Evolutionary conservation across 192 early-diverging fungal species (phyloP).

Genomic region (Gonapodya sp.): DNA sequence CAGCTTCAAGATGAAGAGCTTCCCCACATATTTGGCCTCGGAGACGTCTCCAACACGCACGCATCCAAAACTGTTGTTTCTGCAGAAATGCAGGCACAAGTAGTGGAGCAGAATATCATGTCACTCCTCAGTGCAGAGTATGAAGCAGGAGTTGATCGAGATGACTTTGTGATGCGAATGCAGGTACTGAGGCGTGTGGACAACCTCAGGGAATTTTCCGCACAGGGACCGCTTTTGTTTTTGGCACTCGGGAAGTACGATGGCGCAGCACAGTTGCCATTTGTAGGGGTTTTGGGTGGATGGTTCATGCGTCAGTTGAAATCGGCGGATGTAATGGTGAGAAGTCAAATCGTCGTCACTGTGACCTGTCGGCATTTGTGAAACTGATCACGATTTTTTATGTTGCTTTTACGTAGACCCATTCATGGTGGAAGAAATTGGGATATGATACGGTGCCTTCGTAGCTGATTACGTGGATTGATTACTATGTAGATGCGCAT

Average conservation of each 20-base stretch:
- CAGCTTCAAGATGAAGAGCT: conserved; percentile 26
- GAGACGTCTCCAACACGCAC: conserved; percentile 33
- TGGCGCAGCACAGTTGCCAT: not conserved
- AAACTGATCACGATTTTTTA: not conserved
- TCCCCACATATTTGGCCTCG: conserved; percentile 37
- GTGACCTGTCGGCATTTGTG: not conserved
- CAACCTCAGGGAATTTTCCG: not conserved
- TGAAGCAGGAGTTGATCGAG: not conserved
- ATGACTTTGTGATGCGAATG: not conserved
- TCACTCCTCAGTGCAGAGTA: not conserved
- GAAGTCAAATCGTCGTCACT: not conserved
- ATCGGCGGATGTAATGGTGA: not conserved
- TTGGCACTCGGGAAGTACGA: not conserved
- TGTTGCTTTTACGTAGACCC: not conserved
- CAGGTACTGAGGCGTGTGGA: not conserved
- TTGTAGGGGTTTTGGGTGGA: not conserved
- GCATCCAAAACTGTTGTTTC: not conserved
- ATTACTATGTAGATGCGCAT: too few relatives aligned
- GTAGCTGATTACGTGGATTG: too few relatives aligned
- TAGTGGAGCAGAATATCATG: not conserved
- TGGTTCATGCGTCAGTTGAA: not conserved
- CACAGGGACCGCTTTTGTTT: not conserved
- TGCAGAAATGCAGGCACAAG: not conserved
- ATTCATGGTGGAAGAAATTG: not conserved
- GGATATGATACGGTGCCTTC: not conserved